Percentiles rank a stretch among this genome's conserved stretches.
Evolutionary conservation across 345 rosid genomes (phyloP).

Genomic region (Gossypium herbaceum): DNA sequence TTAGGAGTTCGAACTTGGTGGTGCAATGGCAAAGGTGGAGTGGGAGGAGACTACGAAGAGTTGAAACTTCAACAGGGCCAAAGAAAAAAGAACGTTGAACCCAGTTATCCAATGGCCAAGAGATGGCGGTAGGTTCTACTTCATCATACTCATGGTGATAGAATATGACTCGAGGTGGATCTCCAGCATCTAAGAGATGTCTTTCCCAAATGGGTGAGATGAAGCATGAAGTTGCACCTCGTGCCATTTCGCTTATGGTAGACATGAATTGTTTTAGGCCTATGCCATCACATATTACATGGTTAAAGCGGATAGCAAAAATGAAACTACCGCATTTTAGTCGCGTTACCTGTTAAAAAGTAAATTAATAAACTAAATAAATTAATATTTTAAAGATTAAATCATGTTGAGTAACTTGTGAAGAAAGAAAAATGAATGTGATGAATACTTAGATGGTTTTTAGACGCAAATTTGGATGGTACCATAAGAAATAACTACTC

Average conservation of each 20-base stretch:
- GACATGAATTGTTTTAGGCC: slow-evolving; percentile 39
- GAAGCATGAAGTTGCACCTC: slow-evolving; percentile 27
- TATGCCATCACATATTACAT: slow-evolving; percentile 41
- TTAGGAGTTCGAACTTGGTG: slow-evolving; percentile 32
- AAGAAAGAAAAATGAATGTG: no score
- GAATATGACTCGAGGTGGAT: slow-evolving; percentile 31
- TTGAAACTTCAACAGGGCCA: slow-evolving; percentile 30
- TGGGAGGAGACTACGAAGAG: slow-evolving; percentile 34
- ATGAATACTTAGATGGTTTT: no score
- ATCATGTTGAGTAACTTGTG: no score
- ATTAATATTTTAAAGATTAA: no score
- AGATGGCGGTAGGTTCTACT: slow-evolving; percentile 16
- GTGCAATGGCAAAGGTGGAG: slow-evolving; percentile 28
- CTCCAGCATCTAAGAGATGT: slow-evolving; percentile 31
- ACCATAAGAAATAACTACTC: no score
- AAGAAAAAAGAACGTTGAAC: slow-evolving; percentile 50
- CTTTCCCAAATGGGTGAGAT: slow-evolving; percentile 45
- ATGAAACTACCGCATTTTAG: slow-evolving; percentile 41
- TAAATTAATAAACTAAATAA: no score
- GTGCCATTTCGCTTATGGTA: slow-evolving; percentile 38
- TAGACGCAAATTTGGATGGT: no score
- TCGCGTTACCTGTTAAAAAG: slow-evolving; percentile 35
- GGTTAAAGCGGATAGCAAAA: slow-evolving; percentile 38
- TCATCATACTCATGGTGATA: slow-evolving; percentile 45
- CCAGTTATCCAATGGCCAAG: slow-evolving; percentile 13